A percentile compares a stretch with the other conserved stretches of the same genome.
Conservation (phyloP, 306 rosid genomes). For the Adenanthera pavonina region DNA sequence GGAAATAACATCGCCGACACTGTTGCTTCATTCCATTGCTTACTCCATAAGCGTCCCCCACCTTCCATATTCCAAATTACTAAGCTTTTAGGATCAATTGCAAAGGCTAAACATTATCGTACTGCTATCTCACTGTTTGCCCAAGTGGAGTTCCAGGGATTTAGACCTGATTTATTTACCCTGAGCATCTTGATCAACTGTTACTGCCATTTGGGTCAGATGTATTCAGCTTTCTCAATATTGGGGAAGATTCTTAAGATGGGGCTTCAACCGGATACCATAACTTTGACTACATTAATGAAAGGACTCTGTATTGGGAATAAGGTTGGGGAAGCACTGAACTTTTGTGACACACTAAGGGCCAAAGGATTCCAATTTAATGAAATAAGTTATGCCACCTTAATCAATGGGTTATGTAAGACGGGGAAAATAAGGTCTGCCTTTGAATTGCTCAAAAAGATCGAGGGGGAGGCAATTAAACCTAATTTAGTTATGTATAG, state of each 20-base stretch:
- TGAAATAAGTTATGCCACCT: background rate
- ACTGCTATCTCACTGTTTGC: background rate
- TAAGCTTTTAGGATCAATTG: background rate
- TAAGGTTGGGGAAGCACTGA: background rate
- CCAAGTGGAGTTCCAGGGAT: background rate
- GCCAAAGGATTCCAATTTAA: background rate
- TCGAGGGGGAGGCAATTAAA: too few relatives aligned
- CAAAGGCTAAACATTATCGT: background rate
- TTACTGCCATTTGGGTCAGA: background rate
- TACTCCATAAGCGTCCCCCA: background rate
- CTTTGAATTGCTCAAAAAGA: too few relatives aligned
- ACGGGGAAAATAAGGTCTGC: too few relatives aligned
- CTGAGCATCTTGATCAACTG: background rate
- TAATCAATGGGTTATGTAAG: background rate
- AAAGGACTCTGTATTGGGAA: background rate
- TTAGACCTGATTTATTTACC: fast-evolving
- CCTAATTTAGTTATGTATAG: too few relatives aligned
- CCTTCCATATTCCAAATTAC: background rate
- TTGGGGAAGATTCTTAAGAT: background rate
- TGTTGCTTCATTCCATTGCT: background rate
- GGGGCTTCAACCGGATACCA: background rate
- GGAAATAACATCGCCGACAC: background rate
- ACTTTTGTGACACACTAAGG: background rate
- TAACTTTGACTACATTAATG: background rate
- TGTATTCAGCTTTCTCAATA: background rate